Conservation (phyloP, 164 flowering plant species). For the Dillenia turbinata region DNA sequence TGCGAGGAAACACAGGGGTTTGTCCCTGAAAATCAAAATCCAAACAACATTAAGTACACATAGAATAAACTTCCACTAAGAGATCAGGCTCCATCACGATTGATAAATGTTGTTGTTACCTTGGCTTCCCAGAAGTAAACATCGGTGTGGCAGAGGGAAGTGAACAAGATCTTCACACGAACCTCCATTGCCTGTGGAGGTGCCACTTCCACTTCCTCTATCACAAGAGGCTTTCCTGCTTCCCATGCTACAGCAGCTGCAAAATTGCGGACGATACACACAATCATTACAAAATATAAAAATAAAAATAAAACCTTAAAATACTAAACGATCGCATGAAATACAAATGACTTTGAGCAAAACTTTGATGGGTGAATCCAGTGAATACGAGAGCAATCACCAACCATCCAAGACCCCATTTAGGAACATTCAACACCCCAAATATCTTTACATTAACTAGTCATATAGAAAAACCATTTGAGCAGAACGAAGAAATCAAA, state of each 20-base stretch:
- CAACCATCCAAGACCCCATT: neutral
- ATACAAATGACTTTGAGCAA: neutral
- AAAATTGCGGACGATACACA: neutral
- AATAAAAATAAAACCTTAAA: neutral
- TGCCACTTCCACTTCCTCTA: slow-evolving; percentile 49
- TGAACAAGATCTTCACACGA: slow-evolving; percentile 38
- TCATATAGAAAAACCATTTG: neutral
- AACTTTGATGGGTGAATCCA: too few species aligned
- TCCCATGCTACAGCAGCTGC: slow-evolving; percentile 59
- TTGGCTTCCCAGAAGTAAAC: slow-evolving; percentile 57
- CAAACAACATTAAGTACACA: neutral
- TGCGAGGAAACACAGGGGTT: slow-evolving; percentile 46
- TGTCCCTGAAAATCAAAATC: slow-evolving; percentile 32
- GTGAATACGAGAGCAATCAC: neutral
- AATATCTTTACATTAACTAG: neutral
- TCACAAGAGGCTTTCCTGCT: slow-evolving; percentile 53
- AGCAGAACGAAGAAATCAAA: neutral
- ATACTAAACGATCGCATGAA: neutral
- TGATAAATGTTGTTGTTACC: slow-evolving; percentile 16
- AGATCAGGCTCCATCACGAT: neutral
- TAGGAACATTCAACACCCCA: too few species aligned
- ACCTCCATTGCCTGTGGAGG: slow-evolving; percentile 45
- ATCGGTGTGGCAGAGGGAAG: slow-evolving; percentile 55
- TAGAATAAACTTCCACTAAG: neutral
- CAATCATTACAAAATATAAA: neutral